Conservation (phyloP, 352 stramenopile species). For the Globisporangium rhizosaccharum region DNA sequence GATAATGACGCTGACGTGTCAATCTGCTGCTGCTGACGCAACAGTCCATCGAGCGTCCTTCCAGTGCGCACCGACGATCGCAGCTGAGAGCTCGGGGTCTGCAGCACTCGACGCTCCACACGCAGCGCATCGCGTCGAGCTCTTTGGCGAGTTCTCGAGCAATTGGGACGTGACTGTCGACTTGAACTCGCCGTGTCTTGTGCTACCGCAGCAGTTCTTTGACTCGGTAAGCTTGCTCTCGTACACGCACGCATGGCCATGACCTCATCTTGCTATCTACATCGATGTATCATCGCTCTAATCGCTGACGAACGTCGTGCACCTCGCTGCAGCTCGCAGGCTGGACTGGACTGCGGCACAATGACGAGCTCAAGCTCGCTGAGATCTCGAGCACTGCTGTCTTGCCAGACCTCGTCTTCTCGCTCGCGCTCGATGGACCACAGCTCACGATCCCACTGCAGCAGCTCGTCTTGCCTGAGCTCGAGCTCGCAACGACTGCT, state of each 20-base stretch:
- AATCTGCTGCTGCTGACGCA: background rate
- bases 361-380: constrained; percentile 38
- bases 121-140: constrained; percentile 12
- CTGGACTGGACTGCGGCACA: constrained; percentile 43
- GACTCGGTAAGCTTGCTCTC: constrained; percentile 25
- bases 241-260: background rate
- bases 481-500: constrained; percentile 10
- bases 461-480: constrained; percentile 30
- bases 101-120: background rate
- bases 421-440: constrained; percentile 27
- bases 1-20: background rate
- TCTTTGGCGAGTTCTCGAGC: constrained; percentile 51
- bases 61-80: constrained; percentile 10
- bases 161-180: constrained; percentile 59
- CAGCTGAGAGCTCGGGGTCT: background rate
- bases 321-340: constrained; percentile 32
- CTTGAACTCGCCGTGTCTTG: constrained; percentile 52
- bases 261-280: background rate
- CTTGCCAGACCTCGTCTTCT: constrained; percentile 41
- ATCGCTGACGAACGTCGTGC: background rate
- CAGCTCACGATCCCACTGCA: constrained; percentile 37
- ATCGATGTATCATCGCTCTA: background rate
- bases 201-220: constrained; percentile 59
- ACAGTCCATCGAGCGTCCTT: constrained; percentile 44
- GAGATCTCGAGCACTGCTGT: constrained; percentile 20